A percentile compares a stretch with the other conserved stretches of the same genome.
These are phyloP conservation scores for Paraleonurus japonicus DNA, from an alignment of 257 asterid species.

Conservation along the genomic window DNA sequence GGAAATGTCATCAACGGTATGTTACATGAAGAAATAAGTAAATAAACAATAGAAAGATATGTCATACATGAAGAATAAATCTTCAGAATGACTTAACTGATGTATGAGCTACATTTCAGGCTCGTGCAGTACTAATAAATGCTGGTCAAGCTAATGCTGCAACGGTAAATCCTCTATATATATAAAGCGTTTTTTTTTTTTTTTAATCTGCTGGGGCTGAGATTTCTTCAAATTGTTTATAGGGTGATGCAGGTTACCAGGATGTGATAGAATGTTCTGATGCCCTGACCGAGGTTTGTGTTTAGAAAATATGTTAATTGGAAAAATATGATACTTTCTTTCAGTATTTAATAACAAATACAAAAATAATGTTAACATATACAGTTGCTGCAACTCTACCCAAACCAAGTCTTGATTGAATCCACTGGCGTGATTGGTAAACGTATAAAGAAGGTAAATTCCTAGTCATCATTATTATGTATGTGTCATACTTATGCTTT, in stretches of 20 bases:
- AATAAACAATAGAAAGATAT: background rate
- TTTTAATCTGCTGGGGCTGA: conserved; percentile 14
- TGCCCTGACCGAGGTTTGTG: conserved; percentile 70
- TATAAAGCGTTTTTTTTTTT: background rate
- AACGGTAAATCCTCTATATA: conserved; percentile 56
- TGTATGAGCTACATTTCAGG: conserved; percentile 50
- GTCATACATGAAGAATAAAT: background rate
- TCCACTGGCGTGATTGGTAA: conserved; percentile 97
- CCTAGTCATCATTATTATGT: background rate
- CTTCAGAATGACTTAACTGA: conserved; percentile 24
- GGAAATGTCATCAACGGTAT: conserved; percentile 69
- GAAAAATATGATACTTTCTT: background rate
- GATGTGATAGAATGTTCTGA: conserved; percentile 82
- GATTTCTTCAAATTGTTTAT: conserved; percentile 27
- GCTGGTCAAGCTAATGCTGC: conserved; percentile 99
- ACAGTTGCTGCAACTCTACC: conserved; percentile 76
- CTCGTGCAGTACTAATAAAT: conserved; percentile 93
- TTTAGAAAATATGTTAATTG: background rate
- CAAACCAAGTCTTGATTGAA: conserved; percentile 81
- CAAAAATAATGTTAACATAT: conserved; percentile 9
- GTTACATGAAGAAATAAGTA: conserved; percentile 15
- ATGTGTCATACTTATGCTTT: conserved; percentile 10
- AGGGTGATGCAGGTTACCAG: conserved; percentile 97
- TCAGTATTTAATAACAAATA: background rate
- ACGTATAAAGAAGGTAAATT: conserved; percentile 85